A percentile compares a stretch with the other conserved stretches of the same genome.
These are phyloP conservation scores for Stephanodiscus triporus DNA, from an alignment of 108 stramenopile species.

Conservation along the genomic window DNA sequence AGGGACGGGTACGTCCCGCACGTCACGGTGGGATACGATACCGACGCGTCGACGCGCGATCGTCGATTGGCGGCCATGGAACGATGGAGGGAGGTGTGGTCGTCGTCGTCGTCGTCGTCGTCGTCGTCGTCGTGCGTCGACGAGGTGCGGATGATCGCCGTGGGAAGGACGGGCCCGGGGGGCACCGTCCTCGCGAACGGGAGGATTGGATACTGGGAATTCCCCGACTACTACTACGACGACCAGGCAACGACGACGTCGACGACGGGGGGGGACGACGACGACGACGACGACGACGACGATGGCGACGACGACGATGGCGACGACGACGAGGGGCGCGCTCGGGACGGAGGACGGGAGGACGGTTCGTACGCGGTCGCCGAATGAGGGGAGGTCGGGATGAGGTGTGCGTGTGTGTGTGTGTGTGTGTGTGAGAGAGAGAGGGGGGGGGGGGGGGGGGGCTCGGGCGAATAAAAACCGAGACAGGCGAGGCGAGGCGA, in stretches of 20 bases:
- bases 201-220: slow-evolving; percentile 30
- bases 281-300: background rate
- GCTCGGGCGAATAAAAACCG: no score
- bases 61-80: slow-evolving; percentile 34
- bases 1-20: slow-evolving; percentile 49
- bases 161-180: slow-evolving; percentile 23
- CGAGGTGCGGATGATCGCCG: slow-evolving; percentile 14
- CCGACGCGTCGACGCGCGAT: slow-evolving; percentile 4
- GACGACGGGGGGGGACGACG: no score
- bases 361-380: no score
- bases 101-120: background rate
- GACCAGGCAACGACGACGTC: no score
- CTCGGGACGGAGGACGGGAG: no score
- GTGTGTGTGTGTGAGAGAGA: no score
- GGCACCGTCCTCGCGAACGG: slow-evolving; percentile 43
- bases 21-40: slow-evolving; percentile 45
- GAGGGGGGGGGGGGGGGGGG: no score
- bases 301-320: no score
- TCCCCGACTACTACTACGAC: background rate
- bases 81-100: slow-evolving; percentile 20
- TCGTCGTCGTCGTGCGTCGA: slow-evolving; percentile 8
- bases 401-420: no score
- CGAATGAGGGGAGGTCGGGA: no score
- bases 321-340: no score
- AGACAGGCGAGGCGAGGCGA: no score